A percentile compares a stretch with the other conserved stretches of the same genome.
Evolutionary conservation across 2,329 filamentous ascomycete species (phyloP).

Genomic region (Penicillium vulpinum): DNA sequence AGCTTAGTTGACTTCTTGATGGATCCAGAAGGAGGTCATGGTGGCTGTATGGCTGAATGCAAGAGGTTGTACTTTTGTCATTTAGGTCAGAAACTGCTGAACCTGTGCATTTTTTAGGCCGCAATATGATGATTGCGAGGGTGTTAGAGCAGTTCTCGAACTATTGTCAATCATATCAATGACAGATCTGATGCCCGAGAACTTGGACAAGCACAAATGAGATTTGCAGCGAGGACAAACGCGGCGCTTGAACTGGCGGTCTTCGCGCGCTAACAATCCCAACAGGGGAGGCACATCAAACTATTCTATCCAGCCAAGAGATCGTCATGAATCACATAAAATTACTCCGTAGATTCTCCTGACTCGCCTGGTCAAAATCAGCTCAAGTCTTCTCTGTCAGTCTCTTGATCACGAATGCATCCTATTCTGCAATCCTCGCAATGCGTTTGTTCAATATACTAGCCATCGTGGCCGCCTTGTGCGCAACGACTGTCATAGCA

Average conservation of each 20-base stretch:
- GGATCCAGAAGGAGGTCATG: background rate
- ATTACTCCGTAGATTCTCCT: background rate
- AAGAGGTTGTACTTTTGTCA: background rate
- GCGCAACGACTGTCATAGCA: constrained; percentile 10
- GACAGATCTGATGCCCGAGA: background rate
- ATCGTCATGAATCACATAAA: background rate
- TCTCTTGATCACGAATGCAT: constrained; percentile 7
- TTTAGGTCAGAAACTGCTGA: background rate
- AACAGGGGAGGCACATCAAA: background rate
- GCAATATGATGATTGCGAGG: background rate
- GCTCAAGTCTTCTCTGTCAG: background rate
- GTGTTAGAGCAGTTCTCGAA: background rate
- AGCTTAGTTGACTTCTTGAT: background rate
- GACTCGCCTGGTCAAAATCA: background rate
- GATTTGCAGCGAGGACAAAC: background rate
- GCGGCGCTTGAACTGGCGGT: background rate
- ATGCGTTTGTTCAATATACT: constrained; percentile 10
- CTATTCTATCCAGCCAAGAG: background rate
- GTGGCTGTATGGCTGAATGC: background rate
- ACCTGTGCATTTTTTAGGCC: background rate
- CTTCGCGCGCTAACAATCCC: constrained; percentile 1
- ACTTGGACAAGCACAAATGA: background rate
- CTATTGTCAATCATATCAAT: background rate
- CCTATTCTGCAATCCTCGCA: background rate
- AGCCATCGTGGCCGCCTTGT: constrained; percentile 6